Evolutionary conservation across 2,329 filamentous ascomycete genomes (phyloP).

Genomic region (Coniochaeta prunicola): DNA sequence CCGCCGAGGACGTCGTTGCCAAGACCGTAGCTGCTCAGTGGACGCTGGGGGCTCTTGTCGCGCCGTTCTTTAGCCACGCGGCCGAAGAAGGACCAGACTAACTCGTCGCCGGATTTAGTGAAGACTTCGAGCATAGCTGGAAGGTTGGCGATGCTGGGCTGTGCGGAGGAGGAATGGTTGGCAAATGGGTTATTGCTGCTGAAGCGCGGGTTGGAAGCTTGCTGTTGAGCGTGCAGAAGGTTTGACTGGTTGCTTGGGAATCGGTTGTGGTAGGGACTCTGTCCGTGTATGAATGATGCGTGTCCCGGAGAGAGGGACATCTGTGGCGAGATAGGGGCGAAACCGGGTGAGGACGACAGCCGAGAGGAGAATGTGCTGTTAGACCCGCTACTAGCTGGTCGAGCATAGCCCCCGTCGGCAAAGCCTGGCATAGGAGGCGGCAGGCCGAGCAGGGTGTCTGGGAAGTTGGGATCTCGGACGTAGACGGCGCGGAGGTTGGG

Average conservation of each 20-base stretch:
- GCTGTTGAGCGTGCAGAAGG: constrained; percentile 4
- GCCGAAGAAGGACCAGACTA: constrained; percentile 52
- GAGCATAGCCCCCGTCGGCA: constrained; percentile 26
- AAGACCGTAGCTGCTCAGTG: constrained; percentile 50
- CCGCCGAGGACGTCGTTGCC: constrained; percentile 36
- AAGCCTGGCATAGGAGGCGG: constrained; percentile 51
- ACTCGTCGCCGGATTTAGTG: constrained; percentile 50
- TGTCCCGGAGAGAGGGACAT: constrained; percentile 10
- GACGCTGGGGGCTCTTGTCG: constrained; percentile 26
- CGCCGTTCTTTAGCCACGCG: constrained; percentile 19
- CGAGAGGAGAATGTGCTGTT: constrained; percentile 7
- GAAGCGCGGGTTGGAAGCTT: constrained; percentile 33
- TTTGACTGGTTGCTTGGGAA: not conserved
- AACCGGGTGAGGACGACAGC: constrained; percentile 6
- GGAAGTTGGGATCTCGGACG: constrained; percentile 77
- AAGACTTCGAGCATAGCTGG: constrained; percentile 53
- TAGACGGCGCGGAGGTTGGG: constrained; percentile 72
- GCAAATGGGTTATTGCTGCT: constrained; percentile 57
- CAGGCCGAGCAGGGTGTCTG: constrained; percentile 66
- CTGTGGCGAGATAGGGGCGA: constrained; percentile 8
- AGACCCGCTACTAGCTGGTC: constrained; percentile 24
- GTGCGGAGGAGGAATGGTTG: not conserved
- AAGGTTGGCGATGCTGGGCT: constrained; percentile 24
- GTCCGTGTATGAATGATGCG: constrained; percentile 7
- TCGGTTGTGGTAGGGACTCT: constrained; percentile 4